Base-by-base conservation (phyloP, 2,329 filamentous ascomycete genomes). In the Botryotinia globosa region DNA sequence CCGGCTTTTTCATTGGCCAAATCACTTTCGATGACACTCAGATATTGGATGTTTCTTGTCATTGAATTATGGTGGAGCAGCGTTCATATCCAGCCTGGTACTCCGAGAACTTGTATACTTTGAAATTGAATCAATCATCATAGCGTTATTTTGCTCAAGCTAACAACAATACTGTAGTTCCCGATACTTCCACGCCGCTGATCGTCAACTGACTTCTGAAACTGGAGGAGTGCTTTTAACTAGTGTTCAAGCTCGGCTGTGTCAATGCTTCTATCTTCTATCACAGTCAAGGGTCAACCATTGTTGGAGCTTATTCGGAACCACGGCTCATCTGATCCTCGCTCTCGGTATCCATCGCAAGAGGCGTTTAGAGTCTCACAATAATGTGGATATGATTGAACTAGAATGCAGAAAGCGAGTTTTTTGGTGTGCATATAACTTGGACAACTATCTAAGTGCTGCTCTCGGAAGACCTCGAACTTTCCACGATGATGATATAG, bases 401-500 rank as follows among this genome's bases (percentile, higher is more conserved):
- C 77, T 81, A 9, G 85, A 88, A 74, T 84, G 85, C 62, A 83
- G 86, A 5, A 85, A 85, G 74, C 82, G 87, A n/a, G 83, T 88
- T 0, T 91, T 92, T 69, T 91, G 89, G 90, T 88, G 87, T 45
- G 87, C 87, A 0, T 91, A 91, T 77, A 87, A 85, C 22, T 81
- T 91, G 5, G 89, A 91, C 77, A 89, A 87, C 68, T 91, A 91
- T 74, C 83, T 92, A 20, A 89, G 88, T 71, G 86, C 87, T 32
- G 86, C 88, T 67, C 84, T 91, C 16, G 89, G 89, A 2, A 83
- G 89, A 29, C 89, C 90, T 1, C 81, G 86, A 25, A 84, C 88
- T 2, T 87, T 91, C 66, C 89, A 89, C 73, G 88, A 91, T 65
- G 88, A 90, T 62, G 88, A 90, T 71, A 89, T 91, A 68, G 89